Evolutionary conservation across 371 early-diverging fungal genomes (phyloP).

Genomic region (Gilbertella persicaria): DNA sequence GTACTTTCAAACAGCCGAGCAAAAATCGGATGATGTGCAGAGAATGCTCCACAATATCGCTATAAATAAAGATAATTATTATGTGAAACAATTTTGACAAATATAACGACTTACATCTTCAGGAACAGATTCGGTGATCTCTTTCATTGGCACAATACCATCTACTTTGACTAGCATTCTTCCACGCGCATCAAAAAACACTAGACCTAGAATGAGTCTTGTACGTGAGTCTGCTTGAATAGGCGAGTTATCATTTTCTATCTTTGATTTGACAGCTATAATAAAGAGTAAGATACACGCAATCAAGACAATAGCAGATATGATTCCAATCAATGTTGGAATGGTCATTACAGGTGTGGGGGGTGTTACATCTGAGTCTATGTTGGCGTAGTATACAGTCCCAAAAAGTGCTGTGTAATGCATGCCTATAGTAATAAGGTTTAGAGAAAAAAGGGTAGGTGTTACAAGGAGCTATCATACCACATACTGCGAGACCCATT

Average conservation of each 20-base stretch:
- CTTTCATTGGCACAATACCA: conserved; percentile 43
- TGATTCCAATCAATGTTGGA: conserved; percentile 38
- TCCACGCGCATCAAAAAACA: conserved; percentile 40
- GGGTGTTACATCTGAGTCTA: conserved; percentile 9
- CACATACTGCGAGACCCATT: conserved; percentile 47
- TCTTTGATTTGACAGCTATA: conserved; percentile 18
- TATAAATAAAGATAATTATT: background rate
- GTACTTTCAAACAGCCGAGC: conserved; percentile 24
- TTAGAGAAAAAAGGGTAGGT: background rate
- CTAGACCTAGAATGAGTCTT: conserved; percentile 32
- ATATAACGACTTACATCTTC: conserved; percentile 9
- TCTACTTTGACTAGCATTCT: conserved; percentile 44
- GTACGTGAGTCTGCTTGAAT: conserved; percentile 8
- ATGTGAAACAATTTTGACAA: background rate
- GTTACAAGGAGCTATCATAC: no score
- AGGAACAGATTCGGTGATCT: conserved; percentile 20
- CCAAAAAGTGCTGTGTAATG: conserved; percentile 49
- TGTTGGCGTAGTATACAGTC: conserved; percentile 34
- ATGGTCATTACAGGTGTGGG: conserved; percentile 30
- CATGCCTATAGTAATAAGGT: conserved; percentile 33
- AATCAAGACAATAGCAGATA: conserved; percentile 38
- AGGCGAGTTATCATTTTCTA: conserved; percentile 1
- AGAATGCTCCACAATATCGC: background rate
- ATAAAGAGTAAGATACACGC: conserved; percentile 31
- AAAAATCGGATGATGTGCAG: conserved; percentile 12